Percentiles rank a stretch among this genome's conserved stretches.
These are phyloP conservation scores for Catunica adiposa DNA, from an alignment of 2,329 filamentous ascomycete species.

Conservation along the genomic window DNA sequence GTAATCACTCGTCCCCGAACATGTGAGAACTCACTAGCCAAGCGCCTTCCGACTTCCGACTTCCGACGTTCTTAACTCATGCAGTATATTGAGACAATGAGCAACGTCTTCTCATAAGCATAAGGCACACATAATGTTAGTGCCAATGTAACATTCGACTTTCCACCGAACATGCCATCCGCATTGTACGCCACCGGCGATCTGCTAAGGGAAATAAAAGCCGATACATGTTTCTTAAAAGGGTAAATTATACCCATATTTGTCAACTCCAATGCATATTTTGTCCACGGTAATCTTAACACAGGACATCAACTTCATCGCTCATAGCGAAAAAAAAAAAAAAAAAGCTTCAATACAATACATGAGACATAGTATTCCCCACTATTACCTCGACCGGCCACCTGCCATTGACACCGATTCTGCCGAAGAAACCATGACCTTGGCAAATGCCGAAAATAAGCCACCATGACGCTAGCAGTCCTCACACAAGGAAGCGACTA, in stretches of 20 bases:
- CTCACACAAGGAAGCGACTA: too few relatives aligned
- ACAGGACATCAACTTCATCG: too few relatives aligned
- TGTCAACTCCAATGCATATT: neutral
- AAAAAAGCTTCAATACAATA: too few relatives aligned
- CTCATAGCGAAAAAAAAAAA: neutral
- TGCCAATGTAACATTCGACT: neutral
- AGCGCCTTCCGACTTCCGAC: constrained; percentile 2
- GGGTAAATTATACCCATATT: neutral
- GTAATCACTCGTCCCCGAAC: neutral
- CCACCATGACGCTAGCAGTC: too few relatives aligned
- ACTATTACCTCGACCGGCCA: neutral
- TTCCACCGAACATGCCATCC: neutral
- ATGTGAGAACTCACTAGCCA: neutral
- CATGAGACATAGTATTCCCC: neutral
- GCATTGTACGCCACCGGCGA: neutral
- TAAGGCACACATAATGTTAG: neutral
- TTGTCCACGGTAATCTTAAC: neutral
- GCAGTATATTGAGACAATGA: neutral
- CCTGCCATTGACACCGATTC: neutral
- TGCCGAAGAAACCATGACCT: neutral
- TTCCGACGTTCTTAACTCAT: neutral
- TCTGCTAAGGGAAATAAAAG: neutral
- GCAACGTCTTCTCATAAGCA: neutral
- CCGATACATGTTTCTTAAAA: neutral
- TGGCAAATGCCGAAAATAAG: neutral